Evolutionary conservation across 2,329 filamentous ascomycete genomes (phyloP).

Genomic region (Pyrenophora tritici-repentis): DNA sequence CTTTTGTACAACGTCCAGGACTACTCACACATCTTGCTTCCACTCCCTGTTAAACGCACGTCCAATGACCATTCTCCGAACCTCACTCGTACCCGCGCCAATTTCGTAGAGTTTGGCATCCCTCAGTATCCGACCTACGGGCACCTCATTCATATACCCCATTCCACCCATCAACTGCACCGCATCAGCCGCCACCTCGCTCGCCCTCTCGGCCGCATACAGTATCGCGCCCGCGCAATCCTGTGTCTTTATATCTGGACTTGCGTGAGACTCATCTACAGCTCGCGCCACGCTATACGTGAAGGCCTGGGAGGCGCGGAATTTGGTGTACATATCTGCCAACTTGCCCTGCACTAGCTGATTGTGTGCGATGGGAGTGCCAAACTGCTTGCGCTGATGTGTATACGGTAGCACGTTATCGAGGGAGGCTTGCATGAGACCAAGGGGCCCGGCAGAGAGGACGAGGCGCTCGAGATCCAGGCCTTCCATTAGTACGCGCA

Average conservation of each 20-base stretch:
- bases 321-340: slow-evolving; percentile 96
- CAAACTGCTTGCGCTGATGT: slow-evolving; percentile 89
- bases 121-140: slow-evolving; percentile 80
- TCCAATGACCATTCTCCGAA: slow-evolving; percentile 92
- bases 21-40: slow-evolving; percentile 32
- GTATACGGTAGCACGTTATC: slow-evolving; percentile 87
- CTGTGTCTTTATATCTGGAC: slow-evolving; percentile 72
- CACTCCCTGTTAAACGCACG: slow-evolving; percentile 89
- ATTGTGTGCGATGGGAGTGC: slow-evolving; percentile 82
- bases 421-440: slow-evolving; percentile 90
- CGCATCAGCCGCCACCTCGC: slow-evolving; percentile 82
- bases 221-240: slow-evolving; percentile 95
- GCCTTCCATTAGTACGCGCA: slow-evolving; percentile 92
- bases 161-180: slow-evolving; percentile 94
- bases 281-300: slow-evolving; percentile 81
- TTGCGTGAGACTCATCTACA: slow-evolving; percentile 64
- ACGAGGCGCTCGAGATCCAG: slow-evolving; percentile 93
- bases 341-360: slow-evolving; percentile 92
- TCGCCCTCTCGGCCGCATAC: slow-evolving; percentile 89
- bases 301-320: slow-evolving; percentile 81
- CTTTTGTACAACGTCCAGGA: no score
- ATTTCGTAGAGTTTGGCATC: slow-evolving; percentile 91
- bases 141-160: slow-evolving; percentile 95
- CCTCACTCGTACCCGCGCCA: slow-evolving; percentile 92
- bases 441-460: slow-evolving; percentile 85